Evolutionary conservation across 129 eudicot species (phyloP), one percentile per base, ranked within the genome.

Genomic region (Artemisia annua): DNA sequence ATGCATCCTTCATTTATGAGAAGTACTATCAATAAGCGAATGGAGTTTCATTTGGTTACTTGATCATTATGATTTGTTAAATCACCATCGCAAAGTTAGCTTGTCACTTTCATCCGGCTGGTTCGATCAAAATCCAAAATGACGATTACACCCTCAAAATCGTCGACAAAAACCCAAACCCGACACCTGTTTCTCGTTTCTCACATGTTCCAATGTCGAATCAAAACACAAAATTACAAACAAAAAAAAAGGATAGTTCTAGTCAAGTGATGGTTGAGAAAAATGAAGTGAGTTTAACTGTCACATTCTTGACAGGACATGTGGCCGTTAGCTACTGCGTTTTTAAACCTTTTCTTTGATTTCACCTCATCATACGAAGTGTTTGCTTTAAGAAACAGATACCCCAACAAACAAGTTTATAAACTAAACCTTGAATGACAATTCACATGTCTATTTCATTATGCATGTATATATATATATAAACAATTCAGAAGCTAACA

Each of bases 381-480:
- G 81, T 64, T 89, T 84, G 96, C 96, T 89, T 89, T 78, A 86
- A 89, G 89, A 82, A 67, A 74, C 91, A 84, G 86, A 74, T 74
- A 89, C 9, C 71, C 66, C 56, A 78, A 66, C 82, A 78, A 48
- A 76, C 73, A 72, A 70, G 46, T 77, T 63, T 63, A 49, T 24
- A 48, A 72, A 12, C 73, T 67, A 57, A 52, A 66, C 63, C 63
- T 63, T 63, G 59, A 68, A 28, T 76, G 60, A 5, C 75, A 26
- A 30, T 56, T 16, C 66, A 53, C 71, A 57, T 74, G 64, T 62
- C 70, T 48, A 8, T 52, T 26, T 74, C 20, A 15, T 17, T 70
- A 26, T 69, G 44, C 50, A 15, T 48, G 20, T 9, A 58, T 22
- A 35, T 54, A 58, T 22, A 35, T 54, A 39, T 56, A 26, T 7